phyloP scores from a whole-genome alignment of 257 asterid species.

The Prunella vulgaris region DNA sequence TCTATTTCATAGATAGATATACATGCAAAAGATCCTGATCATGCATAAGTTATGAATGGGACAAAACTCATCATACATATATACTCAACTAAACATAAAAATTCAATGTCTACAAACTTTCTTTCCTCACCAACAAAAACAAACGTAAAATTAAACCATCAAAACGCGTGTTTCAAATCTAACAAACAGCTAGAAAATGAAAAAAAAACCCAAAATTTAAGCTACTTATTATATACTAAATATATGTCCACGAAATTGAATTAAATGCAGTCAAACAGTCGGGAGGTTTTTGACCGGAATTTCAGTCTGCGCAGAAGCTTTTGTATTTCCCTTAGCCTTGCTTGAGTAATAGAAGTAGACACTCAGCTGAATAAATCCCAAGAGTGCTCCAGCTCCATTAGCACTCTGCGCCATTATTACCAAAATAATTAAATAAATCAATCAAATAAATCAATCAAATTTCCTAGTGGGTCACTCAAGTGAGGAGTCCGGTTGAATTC shows the following conservation, averaged over 20 bases:
- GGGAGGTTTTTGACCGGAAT: slow-evolving; percentile 14
- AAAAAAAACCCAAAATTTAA: background rate
- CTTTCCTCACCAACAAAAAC: background rate
- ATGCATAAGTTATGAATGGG: too few species aligned
- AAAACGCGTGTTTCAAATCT: background rate
- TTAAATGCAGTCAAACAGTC: background rate
- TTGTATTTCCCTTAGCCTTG: background rate
- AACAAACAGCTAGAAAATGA: too few species aligned
- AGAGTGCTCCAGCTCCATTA: slow-evolving; percentile 51
- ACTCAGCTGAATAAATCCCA: slow-evolving; percentile 36
- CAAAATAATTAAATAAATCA: background rate
- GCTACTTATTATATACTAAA: background rate
- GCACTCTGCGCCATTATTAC: slow-evolving; percentile 31
- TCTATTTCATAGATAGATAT: too few species aligned
- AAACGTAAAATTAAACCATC: background rate
- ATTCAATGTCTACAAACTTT: background rate
- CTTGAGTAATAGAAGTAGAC: slow-evolving; percentile 24
- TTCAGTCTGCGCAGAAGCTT: background rate
- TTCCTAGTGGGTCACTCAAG: too few species aligned
- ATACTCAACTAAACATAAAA: background rate
- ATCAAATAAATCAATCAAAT: too few species aligned
- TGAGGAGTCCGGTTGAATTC: too few species aligned
- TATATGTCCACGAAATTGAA: background rate
- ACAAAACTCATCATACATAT: background rate
- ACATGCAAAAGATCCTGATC: background rate